Evolutionary conservation across 441 rosid genomes (phyloP).

Genomic region (Syzygium malaccense): DNA sequence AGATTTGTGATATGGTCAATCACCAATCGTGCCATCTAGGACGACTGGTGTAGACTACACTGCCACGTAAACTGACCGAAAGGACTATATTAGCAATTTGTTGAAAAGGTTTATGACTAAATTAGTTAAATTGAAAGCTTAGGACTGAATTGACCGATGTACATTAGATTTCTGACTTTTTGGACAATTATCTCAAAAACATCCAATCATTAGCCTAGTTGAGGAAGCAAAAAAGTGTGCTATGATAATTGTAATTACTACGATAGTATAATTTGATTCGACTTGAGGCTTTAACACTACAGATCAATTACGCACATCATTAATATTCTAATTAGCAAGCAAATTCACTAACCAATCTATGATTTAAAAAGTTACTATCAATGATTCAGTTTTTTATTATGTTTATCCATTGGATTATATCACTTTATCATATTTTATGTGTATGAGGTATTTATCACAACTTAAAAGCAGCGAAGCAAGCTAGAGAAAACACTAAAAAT

Average conservation of each 20-base stretch:
- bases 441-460: not conserved
- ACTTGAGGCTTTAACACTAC: not conserved
- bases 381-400: not conserved
- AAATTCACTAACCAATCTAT: not conserved
- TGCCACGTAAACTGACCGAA: fast-evolving
- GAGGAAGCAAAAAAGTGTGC: not conserved
- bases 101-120: not conserved
- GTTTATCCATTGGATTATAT: not conserved
- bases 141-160: not conserved
- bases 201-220: not conserved
- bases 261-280: no score
- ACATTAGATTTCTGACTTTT: not conserved
- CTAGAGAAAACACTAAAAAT: not conserved
- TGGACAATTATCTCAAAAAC: not conserved
- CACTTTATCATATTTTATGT: not conserved
- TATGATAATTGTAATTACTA: not conserved
- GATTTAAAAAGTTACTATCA: not conserved
- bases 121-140: not conserved
- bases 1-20: not conserved
- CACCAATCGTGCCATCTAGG: not conserved
- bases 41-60: no score
- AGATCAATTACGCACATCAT: not conserved
- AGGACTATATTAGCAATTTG: not conserved
- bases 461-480: not conserved
- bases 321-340: not conserved